Evolutionary conservation across 352 stramenopile genomes (phyloP).

Genomic region (Phytophthora citricola): DNA sequence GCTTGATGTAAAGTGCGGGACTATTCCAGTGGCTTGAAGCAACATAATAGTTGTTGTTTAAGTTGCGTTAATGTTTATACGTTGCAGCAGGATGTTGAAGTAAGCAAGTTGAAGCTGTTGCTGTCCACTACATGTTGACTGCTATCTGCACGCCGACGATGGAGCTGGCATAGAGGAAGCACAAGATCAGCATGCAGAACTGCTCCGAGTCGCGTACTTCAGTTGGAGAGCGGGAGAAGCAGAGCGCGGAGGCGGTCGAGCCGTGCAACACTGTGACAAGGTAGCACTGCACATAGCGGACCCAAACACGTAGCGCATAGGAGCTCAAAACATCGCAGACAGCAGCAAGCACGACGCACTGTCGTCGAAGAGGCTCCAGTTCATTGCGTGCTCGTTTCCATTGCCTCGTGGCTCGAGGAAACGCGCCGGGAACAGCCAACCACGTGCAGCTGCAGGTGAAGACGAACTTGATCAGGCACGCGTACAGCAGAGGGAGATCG

Average conservation of each 20-base stretch:
- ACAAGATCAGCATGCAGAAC: conserved; percentile 54
- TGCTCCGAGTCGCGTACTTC: conserved; percentile 72
- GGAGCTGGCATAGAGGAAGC: conserved; percentile 65
- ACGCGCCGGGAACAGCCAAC: conserved; percentile 63
- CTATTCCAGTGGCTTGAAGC: not conserved
- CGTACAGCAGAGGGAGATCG: conserved; percentile 48
- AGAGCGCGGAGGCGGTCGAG: conserved; percentile 22
- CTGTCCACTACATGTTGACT: conserved; percentile 54
- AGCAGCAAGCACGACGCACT: conserved; percentile 60
- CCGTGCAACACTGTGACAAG: conserved; percentile 33
- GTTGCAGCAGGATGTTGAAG: not conserved
- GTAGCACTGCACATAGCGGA: conserved; percentile 66
- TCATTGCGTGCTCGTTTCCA: conserved; percentile 53
- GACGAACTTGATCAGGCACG: conserved; percentile 68
- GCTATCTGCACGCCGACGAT: conserved; percentile 72
- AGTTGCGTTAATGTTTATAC: no score
- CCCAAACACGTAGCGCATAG: conserved; percentile 62
- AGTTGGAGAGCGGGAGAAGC: conserved; percentile 48
- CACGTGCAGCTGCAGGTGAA: conserved; percentile 79
- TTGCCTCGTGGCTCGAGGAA: conserved; percentile 63
- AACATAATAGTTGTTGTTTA: no score
- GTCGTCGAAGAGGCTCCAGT: conserved; percentile 52
- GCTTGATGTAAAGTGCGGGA: conserved; percentile 14
- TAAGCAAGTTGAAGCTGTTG: not conserved
- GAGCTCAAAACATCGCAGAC: conserved; percentile 71